Evolutionary conservation across 1,139 yeast genomes (phyloP).

Genomic region (Nakaseomyces kungkrabaensis): DNA sequence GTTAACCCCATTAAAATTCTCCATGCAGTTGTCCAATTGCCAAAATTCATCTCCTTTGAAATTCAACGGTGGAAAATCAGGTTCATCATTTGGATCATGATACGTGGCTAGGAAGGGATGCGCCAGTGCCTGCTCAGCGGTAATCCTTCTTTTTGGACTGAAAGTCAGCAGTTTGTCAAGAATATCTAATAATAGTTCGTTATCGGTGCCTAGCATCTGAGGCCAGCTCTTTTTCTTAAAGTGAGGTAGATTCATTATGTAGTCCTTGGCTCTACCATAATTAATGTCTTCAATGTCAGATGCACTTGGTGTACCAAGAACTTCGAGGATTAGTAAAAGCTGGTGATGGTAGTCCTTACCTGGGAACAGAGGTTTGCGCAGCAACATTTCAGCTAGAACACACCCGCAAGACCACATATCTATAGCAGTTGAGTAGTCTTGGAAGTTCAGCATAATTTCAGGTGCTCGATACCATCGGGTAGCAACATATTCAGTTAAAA

Average conservation of each 20-base stretch:
- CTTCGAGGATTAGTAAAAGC: constrained; percentile 47
- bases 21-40: constrained; percentile 43
- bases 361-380: constrained; percentile 63
- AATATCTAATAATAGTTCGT: constrained; percentile 55
- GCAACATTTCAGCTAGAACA: constrained; percentile 56
- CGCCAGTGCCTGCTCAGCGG: constrained; percentile 53
- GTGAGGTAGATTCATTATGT: constrained; percentile 50
- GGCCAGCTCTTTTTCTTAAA: constrained; percentile 39
- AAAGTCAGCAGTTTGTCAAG: constrained; percentile 50
- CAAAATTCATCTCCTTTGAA: constrained; percentile 48
- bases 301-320: constrained; percentile 55
- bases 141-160: constrained; percentile 53
- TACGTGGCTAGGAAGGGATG: constrained; percentile 59
- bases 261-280: constrained; percentile 53
- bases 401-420: constrained; percentile 80
- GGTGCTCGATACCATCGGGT: constrained; percentile 79
- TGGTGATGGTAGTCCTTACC: constrained; percentile 70
- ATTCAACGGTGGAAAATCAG: constrained; percentile 40
- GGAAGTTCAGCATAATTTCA: constrained; percentile 62
- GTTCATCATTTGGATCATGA: constrained; percentile 68
- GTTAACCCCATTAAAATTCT: constrained; percentile 32
- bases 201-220: constrained; percentile 34
- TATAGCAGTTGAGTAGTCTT: constrained; percentile 60
- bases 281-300: constrained; percentile 48
- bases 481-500: constrained; percentile 67